Evolutionary conservation across 768 basidiomycete genomes (phyloP).

Genomic region (Mycena kentingensis): DNA sequence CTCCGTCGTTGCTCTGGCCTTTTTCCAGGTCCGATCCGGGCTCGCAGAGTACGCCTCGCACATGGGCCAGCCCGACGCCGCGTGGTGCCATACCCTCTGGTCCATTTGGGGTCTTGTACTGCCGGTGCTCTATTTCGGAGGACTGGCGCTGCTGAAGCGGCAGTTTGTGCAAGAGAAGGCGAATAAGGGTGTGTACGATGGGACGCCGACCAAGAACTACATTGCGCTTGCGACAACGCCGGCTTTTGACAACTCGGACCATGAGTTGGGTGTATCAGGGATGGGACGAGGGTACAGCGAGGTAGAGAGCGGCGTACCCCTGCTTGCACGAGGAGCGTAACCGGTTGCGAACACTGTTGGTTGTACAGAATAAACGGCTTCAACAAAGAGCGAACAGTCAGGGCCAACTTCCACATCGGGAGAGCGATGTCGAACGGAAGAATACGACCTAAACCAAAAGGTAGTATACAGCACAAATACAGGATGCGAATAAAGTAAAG

Average conservation of each 20-base stretch:
- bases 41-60: conserved; percentile 45
- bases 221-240: conserved; percentile 26
- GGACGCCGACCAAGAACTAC: conserved; percentile 29
- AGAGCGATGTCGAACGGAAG: neutral
- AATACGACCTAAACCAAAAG: neutral
- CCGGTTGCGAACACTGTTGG: neutral
- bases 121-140: conserved; percentile 47
- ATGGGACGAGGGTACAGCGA: too few species aligned
- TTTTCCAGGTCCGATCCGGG: conserved; percentile 55
- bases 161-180: conserved; percentile 44
- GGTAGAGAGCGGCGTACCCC: conserved; percentile 24
- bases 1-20: conserved; percentile 48
- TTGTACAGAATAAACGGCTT: neutral
- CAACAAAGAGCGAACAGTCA: neutral
- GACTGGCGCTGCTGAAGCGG: conserved; percentile 43
- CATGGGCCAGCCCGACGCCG: conserved; percentile 38
- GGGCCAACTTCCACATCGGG: neutral
- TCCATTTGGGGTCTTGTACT: conserved; percentile 50
- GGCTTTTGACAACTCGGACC: conserved; percentile 23
- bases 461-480: neutral
- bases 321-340: conserved; percentile 20
- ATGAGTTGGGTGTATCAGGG: conserved; percentile 12
- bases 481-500: neutral
- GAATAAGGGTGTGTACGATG: conserved; percentile 7
- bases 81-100: conserved; percentile 46